A percentile compares a stretch with the other conserved stretches of the same genome.
Conservation (phyloP, 2,329 filamentous ascomycete genomes). For the Onygenales sp. region DNA sequence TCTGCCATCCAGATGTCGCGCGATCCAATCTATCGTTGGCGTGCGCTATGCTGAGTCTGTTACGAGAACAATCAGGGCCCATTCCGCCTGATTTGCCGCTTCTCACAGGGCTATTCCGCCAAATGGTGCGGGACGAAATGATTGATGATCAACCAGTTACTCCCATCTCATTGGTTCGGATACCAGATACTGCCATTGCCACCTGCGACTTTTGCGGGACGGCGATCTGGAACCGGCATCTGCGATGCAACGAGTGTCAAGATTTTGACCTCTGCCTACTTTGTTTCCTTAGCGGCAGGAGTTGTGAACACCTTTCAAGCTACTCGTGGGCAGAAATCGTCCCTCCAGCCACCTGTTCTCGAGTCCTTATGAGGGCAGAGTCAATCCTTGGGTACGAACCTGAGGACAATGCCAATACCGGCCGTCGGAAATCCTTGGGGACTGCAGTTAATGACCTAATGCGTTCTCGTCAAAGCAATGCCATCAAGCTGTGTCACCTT, state of each 20-base stretch:
- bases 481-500: slow-evolving; percentile 23
- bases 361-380: slow-evolving; percentile 17
- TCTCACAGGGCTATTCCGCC: slow-evolving; percentile 20
- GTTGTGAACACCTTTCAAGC: slow-evolving; percentile 24
- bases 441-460: slow-evolving; percentile 23
- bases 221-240: slow-evolving; percentile 30
- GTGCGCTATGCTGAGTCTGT: slow-evolving; percentile 22
- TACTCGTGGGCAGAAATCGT: slow-evolving; percentile 27
- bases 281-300: slow-evolving; percentile 26
- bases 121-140: slow-evolving; percentile 24
- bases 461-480: slow-evolving; percentile 15
- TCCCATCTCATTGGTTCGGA: slow-evolving; percentile 18
- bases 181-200: slow-evolving; percentile 23
- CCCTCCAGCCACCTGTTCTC: slow-evolving; percentile 18
- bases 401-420: slow-evolving; percentile 8
- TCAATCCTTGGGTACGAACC: slow-evolving; percentile 17
- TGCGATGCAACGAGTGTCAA: slow-evolving; percentile 26
- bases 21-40: slow-evolving; percentile 21
- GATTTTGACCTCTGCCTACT: slow-evolving; percentile 28
- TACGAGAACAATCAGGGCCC: slow-evolving; percentile 12
- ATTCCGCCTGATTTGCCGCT: slow-evolving; percentile 19
- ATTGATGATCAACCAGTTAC: slow-evolving; percentile 15
- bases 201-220: slow-evolving; percentile 28
- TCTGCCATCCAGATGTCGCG: slow-evolving; percentile 26
- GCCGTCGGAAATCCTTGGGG: slow-evolving; percentile 15